Evolutionary conservation across 768 basidiomycete genomes (phyloP), one percentile per base, ranked within the genome.

Genomic region (Saitozyma podzolica): DNA sequence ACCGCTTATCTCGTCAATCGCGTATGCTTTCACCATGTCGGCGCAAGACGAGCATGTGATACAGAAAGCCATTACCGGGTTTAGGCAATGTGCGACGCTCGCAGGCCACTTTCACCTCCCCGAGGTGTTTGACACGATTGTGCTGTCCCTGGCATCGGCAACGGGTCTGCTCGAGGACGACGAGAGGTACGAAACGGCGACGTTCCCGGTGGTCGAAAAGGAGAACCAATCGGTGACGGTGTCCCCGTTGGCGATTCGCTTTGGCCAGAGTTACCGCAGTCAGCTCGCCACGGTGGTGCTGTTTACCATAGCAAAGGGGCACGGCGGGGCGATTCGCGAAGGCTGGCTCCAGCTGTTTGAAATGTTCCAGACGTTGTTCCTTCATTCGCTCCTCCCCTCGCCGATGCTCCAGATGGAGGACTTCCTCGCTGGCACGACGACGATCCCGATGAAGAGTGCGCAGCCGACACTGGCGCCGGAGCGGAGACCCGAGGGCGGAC

Each of bases 271-370:
- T 76, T 90, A 97, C 82, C 89, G 91, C 77, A 90, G 90, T 9
- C 96, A 99, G 74, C 83, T 99, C 20, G 95, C 96, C 42, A 93
- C 95, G 13, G 95, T 99, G 29, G 92, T 98, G 9, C 80, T 99
- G 56, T 99, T 99, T 82, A 94, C 94, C 65, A 95, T 98, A 54
- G 91, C 96, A 14, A 97, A 98, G 71, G 90, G 92, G 10, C 94
- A 98, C 76, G 93, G 91, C 8, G 89, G 92, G 67, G 90, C 92
- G 9, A 85, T 99, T 55, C 85, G 94, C 40, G 92, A 94, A 77
- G 94, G 95, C 29, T 99, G 96, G 96, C 87, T 86, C 5, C 75
- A 96, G 90, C 92, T 99, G 58, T 97, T 99, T 71, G 95, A 98
- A 79, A 97, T 98, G 88, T 94, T 95, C 81, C 89, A 94, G 74